phyloP scores from a whole-genome alignment of 2,329 filamentous ascomycete genomes.

The Ascocoryne sarcoides region DNA sequence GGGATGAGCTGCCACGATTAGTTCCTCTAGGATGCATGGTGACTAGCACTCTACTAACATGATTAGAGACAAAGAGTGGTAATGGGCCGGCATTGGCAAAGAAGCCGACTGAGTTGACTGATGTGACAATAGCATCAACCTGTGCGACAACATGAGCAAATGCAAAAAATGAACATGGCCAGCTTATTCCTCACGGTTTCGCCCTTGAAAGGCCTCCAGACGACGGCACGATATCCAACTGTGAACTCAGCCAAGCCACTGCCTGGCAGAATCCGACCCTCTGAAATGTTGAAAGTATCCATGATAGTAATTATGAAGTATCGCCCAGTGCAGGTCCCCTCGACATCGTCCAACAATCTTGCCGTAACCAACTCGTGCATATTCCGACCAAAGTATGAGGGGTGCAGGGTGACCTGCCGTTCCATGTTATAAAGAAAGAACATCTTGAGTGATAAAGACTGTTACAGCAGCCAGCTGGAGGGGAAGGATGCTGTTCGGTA shows the following conservation, averaged over 20 bases:
- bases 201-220: constrained; percentile 96
- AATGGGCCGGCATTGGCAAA: constrained; percentile 77
- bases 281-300: constrained; percentile 90
- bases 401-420: constrained; percentile 88
- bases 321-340: constrained; percentile 88
- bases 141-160: constrained; percentile 33
- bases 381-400: constrained; percentile 91
- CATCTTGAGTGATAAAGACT: constrained; percentile 58
- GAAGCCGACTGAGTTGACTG: constrained; percentile 86
- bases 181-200: constrained; percentile 65
- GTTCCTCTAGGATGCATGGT: background rate
- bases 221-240: constrained; percentile 88
- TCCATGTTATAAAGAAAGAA: constrained; percentile 98
- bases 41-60: constrained; percentile 16
- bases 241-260: constrained; percentile 91
- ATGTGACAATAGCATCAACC: constrained; percentile 90
- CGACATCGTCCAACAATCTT: constrained; percentile 84
- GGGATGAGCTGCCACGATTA: constrained; percentile 64
- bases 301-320: constrained; percentile 98
- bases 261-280: constrained; percentile 84
- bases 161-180: background rate
- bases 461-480: background rate
- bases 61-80: constrained; percentile 61
- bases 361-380: constrained; percentile 87
- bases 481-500: background rate